Base-by-base conservation (phyloP, 805 yeast species). In the Komagataella pseudopastoris region DNA sequence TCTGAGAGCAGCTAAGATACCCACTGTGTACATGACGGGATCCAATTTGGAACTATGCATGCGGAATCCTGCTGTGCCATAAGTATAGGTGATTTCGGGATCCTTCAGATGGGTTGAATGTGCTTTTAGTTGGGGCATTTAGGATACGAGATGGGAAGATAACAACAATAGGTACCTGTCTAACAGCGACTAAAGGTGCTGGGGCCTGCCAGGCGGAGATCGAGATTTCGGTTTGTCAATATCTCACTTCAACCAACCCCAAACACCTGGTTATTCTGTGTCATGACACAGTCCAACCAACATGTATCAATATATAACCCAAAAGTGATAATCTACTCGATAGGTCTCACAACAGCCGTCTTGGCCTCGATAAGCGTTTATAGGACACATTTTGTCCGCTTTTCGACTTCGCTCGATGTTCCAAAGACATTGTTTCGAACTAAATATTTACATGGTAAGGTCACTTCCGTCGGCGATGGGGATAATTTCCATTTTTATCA, bases 31-130 rank as follows among this genome's bases (percentile, higher is more conserved):
- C 65, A 88, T 85, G 36, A 90, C 91, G 16, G 88, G 82, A 62
- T 88, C 95, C 56, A 91, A 69, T 16, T 74, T 66, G 18, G 67
- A 62, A 1, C 95, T 90, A 49, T 78, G 70, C 69, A 83, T 82
- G 53, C 99, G 78, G 69, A 93, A 93, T 6, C 99, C 99, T 1
- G 99, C 99, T 1, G 99, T 93, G n/a, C 99, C 99, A 60, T 93
- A 93, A 45, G 47, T 18, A 23, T 20, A 45, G 6, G 18, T 10
- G 5, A 30, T 10, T 30, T 30, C 14, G 14, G 39, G 5, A 10
- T 30, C n/a, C n/a, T 30, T 30, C 39, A 30, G 39, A 10, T 30
- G 39, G 39, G 10, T 3, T 2, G 39, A 30, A 30, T 30, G 39
- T 30, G 39, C 39, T 8, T 30, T 10, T 30, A 30, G 14, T 30